phyloP scores from a whole-genome alignment of 176 grass and related monocot genomes.

The Cenchrus fungigraminus region DNA sequence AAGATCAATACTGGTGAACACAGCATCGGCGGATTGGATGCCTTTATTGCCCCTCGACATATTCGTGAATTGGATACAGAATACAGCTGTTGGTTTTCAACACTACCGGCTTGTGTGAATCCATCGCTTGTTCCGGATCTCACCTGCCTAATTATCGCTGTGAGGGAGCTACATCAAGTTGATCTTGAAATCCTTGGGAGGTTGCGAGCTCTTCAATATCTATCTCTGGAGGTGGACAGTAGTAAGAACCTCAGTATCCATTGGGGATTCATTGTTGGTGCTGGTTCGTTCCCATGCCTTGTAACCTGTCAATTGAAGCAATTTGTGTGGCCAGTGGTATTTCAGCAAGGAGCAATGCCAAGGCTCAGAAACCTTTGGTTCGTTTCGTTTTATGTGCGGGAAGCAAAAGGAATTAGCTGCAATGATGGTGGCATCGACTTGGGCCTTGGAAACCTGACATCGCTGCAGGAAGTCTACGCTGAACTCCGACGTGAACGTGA shows the following conservation, averaged over 20 bases:
- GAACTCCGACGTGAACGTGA: not conserved
- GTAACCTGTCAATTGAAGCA: too few relatives aligned
- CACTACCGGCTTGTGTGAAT: not conserved
- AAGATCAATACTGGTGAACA: not conserved
- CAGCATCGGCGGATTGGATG: not conserved
- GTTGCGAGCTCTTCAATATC: too few relatives aligned
- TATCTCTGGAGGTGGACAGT: too few relatives aligned
- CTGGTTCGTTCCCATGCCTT: too few relatives aligned
- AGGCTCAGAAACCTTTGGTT: too few relatives aligned
- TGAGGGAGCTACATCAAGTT: not conserved
- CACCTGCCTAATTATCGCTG: not conserved
- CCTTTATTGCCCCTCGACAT: not conserved
- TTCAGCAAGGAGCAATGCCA: too few relatives aligned
- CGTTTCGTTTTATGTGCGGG: too few relatives aligned
- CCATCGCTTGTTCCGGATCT: not conserved
- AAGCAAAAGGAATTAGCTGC: too few relatives aligned
- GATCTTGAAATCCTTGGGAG: not conserved
- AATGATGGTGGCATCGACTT: too few relatives aligned
- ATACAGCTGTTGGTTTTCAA: not conserved
- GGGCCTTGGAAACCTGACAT: not conserved
- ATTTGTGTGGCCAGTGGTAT: too few relatives aligned
- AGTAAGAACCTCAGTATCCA: too few relatives aligned
- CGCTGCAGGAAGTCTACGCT: not conserved
- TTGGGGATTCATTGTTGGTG: too few relatives aligned
- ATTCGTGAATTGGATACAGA: not conserved